These are phyloP conservation scores for Claviceps africana DNA, from an alignment of 2,329 filamentous ascomycete genomes.

Conservation along the genomic window DNA sequence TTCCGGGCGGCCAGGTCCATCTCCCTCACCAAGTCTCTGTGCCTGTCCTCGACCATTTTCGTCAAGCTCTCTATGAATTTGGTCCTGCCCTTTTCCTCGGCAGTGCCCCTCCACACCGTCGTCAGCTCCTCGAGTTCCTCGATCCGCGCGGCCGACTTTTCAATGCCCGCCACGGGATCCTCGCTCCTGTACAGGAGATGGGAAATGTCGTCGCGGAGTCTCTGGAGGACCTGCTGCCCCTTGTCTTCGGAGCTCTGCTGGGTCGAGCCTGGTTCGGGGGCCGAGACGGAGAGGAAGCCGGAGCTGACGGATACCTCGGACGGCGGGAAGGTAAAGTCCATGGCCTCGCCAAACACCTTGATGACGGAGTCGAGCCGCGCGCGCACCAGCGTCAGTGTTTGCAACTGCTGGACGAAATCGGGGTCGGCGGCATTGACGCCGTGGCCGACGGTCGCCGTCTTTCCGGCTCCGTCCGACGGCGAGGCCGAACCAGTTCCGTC, in stretches of 20 bases:
- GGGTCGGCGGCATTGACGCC: conserved; percentile 32
- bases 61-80: conserved; percentile 72
- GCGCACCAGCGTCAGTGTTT: conserved; percentile 70
- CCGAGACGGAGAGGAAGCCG: conserved; percentile 80
- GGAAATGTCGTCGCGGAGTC: conserved; percentile 57
- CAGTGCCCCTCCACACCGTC: conserved; percentile 86
- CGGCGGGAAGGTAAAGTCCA: conserved; percentile 87
- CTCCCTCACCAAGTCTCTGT: conserved; percentile 38
- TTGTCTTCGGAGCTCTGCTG: conserved; percentile 67
- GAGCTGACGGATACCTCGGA: conserved; percentile 74
- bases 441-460: conserved; percentile 3
- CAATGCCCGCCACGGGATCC: conserved; percentile 52
- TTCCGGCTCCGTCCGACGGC: conserved; percentile 5
- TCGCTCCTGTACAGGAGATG: conserved; percentile 44
- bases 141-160: conserved; percentile 59
- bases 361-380: conserved; percentile 79
- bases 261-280: conserved; percentile 54
- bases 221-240: conserved; percentile 64
- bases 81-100: conserved; percentile 73
- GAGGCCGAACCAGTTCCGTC: conserved; percentile 11
- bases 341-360: conserved; percentile 82
- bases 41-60: conserved; percentile 68
- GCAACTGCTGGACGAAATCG: conserved; percentile 61
- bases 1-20: conserved; percentile 29
- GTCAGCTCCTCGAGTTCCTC: conserved; percentile 64